Percentiles rank a stretch among this genome's conserved stretches.
Evolutionary conservation across 176 grass and related monocot species (phyloP).

Genomic region (Panicum miliaceum): DNA sequence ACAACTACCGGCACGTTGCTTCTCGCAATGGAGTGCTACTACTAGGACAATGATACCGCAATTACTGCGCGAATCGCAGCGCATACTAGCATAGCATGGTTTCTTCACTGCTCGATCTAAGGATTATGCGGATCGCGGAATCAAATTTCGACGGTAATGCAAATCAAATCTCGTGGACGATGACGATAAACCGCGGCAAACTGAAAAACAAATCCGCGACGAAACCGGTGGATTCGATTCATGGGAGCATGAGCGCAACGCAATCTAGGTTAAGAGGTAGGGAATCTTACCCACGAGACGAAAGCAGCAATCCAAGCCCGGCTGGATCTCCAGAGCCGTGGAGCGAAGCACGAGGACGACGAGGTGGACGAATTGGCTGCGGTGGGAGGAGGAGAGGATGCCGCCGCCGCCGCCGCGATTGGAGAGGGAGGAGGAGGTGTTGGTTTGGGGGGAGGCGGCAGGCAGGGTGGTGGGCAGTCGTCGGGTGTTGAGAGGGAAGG

Average conservation of each 20-base stretch:
- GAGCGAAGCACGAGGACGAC: not conserved
- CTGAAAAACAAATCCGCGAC: no score
- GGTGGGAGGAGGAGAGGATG: not conserved
- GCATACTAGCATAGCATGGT: no score
- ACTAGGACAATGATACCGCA: not conserved
- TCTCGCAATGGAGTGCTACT: not conserved
- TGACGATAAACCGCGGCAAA: not conserved
- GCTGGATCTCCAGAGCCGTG: not conserved
- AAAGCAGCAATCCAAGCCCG: not conserved
- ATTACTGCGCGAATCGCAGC: not conserved
- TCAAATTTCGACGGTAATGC: not conserved
- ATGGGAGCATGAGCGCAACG: no score
- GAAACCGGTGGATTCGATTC: not conserved
- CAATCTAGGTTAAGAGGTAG: not conserved
- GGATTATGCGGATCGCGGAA: not conserved
- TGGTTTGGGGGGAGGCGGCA: no score
- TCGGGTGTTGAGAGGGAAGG: no score
- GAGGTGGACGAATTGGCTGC: no score
- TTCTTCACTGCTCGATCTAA: not conserved
- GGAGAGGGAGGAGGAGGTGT: not conserved
- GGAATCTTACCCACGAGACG: constrained; percentile 20
- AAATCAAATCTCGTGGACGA: not conserved
- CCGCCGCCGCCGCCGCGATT: not conserved
- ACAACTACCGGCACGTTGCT: no score
- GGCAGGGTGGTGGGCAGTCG: no score